A percentile compares a stretch with the other conserved stretches of the same genome.
phyloP scores from a whole-genome alignment of 2,329 filamentous ascomycete species.

The Trichophaea hybrida region DNA sequence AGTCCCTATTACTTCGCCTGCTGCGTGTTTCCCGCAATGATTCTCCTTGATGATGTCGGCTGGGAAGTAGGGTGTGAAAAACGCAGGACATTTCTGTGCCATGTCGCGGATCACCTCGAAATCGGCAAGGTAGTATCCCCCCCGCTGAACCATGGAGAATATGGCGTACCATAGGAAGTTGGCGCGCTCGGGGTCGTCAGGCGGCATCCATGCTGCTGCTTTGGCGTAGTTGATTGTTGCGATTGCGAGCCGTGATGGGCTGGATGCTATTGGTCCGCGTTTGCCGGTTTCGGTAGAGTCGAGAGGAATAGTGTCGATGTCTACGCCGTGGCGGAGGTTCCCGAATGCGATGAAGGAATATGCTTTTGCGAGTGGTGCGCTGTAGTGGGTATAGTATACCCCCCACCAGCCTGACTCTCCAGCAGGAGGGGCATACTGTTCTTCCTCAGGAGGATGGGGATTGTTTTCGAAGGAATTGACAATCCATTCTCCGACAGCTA shows the following conservation, averaged over 20 bases:
- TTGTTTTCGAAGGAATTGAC: constrained; percentile 15
- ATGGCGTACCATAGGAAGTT: constrained; percentile 23
- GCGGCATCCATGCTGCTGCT: constrained; percentile 23
- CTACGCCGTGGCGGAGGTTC: constrained; percentile 21
- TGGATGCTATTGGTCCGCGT: constrained; percentile 4
- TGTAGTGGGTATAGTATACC: constrained; percentile 25
- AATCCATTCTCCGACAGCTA: constrained; percentile 15
- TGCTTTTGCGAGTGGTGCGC: constrained; percentile 21
- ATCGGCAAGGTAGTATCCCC: constrained; percentile 24
- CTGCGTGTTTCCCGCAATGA: background rate
- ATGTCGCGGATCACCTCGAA: constrained; percentile 23
- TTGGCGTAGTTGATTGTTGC: constrained; percentile 23
- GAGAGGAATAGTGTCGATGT: constrained; percentile 16
- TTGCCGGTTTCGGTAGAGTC: constrained; percentile 1
- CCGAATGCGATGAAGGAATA: constrained; percentile 24
- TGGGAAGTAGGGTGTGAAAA: background rate
- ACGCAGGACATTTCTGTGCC: constrained; percentile 6
- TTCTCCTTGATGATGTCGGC: background rate
- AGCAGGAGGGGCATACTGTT: constrained; percentile 16
- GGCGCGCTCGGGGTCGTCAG: constrained; percentile 21
- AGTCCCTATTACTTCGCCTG: background rate
- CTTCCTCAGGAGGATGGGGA: constrained; percentile 18
- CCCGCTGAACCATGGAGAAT: constrained; percentile 23
- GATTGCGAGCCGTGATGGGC: constrained; percentile 13
- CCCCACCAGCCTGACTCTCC: constrained; percentile 21